These are phyloP conservation scores for Aspergillus novoparasiticus DNA, from an alignment of 2,329 filamentous ascomycete species.

Conservation along the genomic window DNA sequence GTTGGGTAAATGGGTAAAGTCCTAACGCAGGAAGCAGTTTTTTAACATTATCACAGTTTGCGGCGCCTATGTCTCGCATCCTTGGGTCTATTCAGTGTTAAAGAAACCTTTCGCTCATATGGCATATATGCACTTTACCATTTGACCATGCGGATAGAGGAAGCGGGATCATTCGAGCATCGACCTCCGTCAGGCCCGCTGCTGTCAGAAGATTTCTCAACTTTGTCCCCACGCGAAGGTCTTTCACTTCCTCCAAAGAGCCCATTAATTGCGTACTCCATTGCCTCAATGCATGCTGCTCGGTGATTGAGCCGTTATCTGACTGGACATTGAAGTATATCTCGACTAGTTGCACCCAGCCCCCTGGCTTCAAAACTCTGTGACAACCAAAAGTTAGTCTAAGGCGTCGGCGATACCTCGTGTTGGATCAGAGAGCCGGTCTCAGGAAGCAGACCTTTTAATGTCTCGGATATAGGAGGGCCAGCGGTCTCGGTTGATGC, in stretches of 20 bases:
- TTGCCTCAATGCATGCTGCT: constrained; percentile 63
- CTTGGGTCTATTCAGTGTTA: constrained; percentile 41
- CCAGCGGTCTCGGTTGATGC: constrained; percentile 75
- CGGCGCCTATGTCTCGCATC: constrained; percentile 45
- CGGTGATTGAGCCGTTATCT: constrained; percentile 75
- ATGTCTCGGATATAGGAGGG: constrained; percentile 75
- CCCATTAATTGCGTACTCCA: constrained; percentile 70
- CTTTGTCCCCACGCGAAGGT: constrained; percentile 65
- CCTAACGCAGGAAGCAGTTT: constrained; percentile 44
- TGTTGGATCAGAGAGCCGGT: constrained; percentile 1
- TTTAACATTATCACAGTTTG: constrained; percentile 41
- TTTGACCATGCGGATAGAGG: constrained; percentile 71
- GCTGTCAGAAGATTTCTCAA: constrained; percentile 61
- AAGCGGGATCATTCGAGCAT: constrained; percentile 65
- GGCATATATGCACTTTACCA: constrained; percentile 50
- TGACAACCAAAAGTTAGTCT: constrained; percentile 11
- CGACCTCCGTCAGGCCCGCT: constrained; percentile 70
- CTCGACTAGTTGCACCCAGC: constrained; percentile 89
- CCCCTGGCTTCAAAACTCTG: constrained; percentile 65
- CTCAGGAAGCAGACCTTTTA: constrained; percentile 46
- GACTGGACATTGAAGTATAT: constrained; percentile 85
- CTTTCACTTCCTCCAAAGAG: constrained; percentile 65
- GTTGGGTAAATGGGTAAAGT: constrained; percentile 49
- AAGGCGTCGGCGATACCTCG: neutral
- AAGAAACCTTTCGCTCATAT: neutral